phyloP scores from a whole-genome alignment of 139 green algal genomes.

The Chlorella sorokiniana region DNA sequence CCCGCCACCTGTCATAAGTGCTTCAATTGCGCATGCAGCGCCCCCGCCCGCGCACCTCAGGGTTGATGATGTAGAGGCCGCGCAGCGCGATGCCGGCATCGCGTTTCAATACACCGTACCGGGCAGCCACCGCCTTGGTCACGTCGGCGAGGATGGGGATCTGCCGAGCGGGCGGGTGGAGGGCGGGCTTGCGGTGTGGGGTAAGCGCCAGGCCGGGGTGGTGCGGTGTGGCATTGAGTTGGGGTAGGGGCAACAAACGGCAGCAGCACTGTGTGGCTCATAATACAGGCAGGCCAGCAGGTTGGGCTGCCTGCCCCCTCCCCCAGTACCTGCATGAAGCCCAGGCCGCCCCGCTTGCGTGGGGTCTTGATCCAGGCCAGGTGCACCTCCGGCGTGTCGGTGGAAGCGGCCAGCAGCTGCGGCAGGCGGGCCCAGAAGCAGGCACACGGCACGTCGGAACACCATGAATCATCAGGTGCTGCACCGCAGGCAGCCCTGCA shows the following conservation, averaged over 20 bases:
- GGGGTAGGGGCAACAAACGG: no score
- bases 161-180: not conserved
- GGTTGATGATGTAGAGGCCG: slow-evolving; percentile 93
- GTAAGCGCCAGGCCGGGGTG: no score
- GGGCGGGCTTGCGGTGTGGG: not conserved
- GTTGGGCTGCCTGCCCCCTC: not conserved
- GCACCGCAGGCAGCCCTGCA: no score
- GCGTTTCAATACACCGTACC: slow-evolving; percentile 78
- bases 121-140: slow-evolving; percentile 69
- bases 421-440: no score
- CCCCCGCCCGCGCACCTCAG: slow-evolving; percentile 21
- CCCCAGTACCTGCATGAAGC: slow-evolving; percentile 63
- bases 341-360: slow-evolving; percentile 75
- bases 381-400: slow-evolving; percentile 84
- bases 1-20: not conserved
- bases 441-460: no score
- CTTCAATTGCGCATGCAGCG: not conserved
- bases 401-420: slow-evolving; percentile 76
- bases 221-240: no score
- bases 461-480: no score
- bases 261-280: not conserved
- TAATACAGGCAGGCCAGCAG: not conserved
- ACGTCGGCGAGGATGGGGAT: slow-evolving; percentile 85
- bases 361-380: slow-evolving; percentile 85
- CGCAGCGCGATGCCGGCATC: slow-evolving; percentile 80